A percentile compares a stretch with the other conserved stretches of the same genome.
Evolutionary conservation across 768 basidiomycete genomes (phyloP).

Genomic region (Agaricus blazei): DNA sequence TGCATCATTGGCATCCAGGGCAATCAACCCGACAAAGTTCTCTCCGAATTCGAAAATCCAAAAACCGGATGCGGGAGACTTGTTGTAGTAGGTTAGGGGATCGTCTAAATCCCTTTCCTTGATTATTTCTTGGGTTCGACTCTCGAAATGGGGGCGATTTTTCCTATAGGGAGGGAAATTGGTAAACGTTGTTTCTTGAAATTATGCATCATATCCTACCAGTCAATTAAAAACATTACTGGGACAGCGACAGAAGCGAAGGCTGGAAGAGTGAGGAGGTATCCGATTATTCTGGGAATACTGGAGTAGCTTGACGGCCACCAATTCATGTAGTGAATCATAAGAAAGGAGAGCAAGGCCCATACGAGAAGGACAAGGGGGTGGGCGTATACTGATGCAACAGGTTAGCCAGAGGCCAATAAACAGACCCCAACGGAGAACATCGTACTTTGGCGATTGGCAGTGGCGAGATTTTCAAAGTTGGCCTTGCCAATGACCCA

Average conservation of each 20-base stretch:
- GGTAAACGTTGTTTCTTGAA: not conserved
- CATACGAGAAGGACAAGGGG: constrained; percentile 59
- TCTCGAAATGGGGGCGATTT: constrained; percentile 67
- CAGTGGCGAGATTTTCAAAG: constrained; percentile 63
- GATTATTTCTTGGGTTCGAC: constrained; percentile 44
- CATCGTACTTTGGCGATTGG: constrained; percentile 51
- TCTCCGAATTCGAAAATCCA: constrained; percentile 62
- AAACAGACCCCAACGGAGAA: not conserved
- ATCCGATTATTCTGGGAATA: constrained; percentile 29
- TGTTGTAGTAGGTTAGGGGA: constrained; percentile 50
- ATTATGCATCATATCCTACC: constrained; percentile 36
- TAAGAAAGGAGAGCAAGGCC: constrained; percentile 51
- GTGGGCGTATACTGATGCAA: constrained; percentile 43
- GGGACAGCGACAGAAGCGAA: constrained; percentile 62
- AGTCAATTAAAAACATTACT: constrained; percentile 63
- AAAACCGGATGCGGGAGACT: constrained; percentile 59
- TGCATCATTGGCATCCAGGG: constrained; percentile 53
- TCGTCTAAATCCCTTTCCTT: constrained; percentile 51
- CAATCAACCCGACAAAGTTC: constrained; percentile 63
- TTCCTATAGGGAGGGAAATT: constrained; percentile 37
- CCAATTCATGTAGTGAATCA: constrained; percentile 59
- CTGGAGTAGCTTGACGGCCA: constrained; percentile 54
- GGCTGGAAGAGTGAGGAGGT: constrained; percentile 57
- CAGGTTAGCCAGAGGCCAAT: constrained; percentile 3
- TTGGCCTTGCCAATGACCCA: constrained; percentile 62